Evolutionary conservation across 1,284 basidiomycete species (phyloP), one percentile per base, ranked within the genome.

Genomic region (Tilletiopsis washingtonensis): DNA sequence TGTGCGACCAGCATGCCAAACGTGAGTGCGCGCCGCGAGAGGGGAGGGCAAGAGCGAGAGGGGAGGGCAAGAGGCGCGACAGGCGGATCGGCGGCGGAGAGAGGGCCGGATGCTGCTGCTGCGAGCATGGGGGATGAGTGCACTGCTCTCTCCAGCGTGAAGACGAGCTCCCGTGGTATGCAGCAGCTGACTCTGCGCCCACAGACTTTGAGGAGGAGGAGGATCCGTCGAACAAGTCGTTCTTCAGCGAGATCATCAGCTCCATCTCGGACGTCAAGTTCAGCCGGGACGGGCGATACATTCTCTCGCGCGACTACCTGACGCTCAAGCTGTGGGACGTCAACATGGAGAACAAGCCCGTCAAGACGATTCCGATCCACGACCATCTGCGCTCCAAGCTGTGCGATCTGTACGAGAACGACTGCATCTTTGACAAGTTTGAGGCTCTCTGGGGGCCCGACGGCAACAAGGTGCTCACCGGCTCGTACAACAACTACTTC

Each of bases 181-280:
- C 14, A 36, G 34, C 34, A n/a, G 5, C 6, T 40, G 15, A 5
- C n/a, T 40, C 24, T 53, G n/a, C 43, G 26, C 44, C 45, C 43
- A 32, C 56, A 43, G 58, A 58, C 42, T 54, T 56, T 39, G 64
- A 53, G 75, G 94, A 98, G 75, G 93, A 97, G 68, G 94, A 99
- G 75, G 94, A 98, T 72, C 91, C 91, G 26, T 83, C 88, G 46
- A 88, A 88, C 64, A 88, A 94, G 64, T 97, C 94, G 2, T 99
- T 99, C 81, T 99, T 99, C 77, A 94, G 90, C n/a, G 94, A 99
- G 77, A 99, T 98, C 71, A 98, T 99, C 62, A 97, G 91, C 5
- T 97, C 93, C 45, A 97, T 99, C 71, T 97, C 94, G 40, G 94
- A 99, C 75, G 93, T 99, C 76, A 97, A 97, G 76, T 99, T 99